Evolutionary conservation across 2,329 filamentous ascomycete genomes (phyloP), one percentile per base, ranked within the genome.

Genomic region (Scedosporium aurantiacum): DNA sequence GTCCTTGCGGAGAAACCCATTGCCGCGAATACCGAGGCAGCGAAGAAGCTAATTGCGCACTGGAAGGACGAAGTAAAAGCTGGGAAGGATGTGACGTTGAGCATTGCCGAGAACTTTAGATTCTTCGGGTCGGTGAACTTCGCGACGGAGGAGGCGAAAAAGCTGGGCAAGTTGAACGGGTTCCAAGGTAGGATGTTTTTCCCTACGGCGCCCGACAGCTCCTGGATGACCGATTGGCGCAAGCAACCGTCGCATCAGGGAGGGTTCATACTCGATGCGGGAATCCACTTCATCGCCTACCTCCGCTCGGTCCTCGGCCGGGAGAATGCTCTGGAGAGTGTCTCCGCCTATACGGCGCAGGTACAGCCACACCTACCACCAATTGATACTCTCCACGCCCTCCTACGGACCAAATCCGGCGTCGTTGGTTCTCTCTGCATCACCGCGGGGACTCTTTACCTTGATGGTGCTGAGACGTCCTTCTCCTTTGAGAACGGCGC

Each of bases 241-340:
- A 87, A 86, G 70, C 79, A 74, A 62, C 88, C 89, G 1, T 77
- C 81, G 58, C 82, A 90, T 69, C 87, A 90, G 72, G 89, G 89
- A 60, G 89, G 89, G 0, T 91, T 91, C 69, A 70, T 91, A 60
- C 80, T 92, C 2, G 89, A 92, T 67, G 87, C 83, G 14, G 88
- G 89, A 50, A 87, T 92, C 25, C 89, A 92, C 71, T 85, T 82
- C 63, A 76, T 85, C 7, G 88, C 88, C 8, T 84, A 74, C 0
- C 78, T 86, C 58, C 76, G 88, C 16, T 70, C 81, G 32, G 69
- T 91, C 54, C 73, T 90, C 2, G 63, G 72, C 0, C 74, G 74
- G 3, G 74, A 75, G 12, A 70, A 79, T 54, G 72, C 77, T 6
- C 73, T 81, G 32, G 71, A 73, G n/a, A 75, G 72, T 41, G 71